A percentile compares a stretch with the other conserved stretches of the same genome.
Conservation (phyloP, 768 basidiomycete species). For the Cyclocybe cylindracea region DNA sequence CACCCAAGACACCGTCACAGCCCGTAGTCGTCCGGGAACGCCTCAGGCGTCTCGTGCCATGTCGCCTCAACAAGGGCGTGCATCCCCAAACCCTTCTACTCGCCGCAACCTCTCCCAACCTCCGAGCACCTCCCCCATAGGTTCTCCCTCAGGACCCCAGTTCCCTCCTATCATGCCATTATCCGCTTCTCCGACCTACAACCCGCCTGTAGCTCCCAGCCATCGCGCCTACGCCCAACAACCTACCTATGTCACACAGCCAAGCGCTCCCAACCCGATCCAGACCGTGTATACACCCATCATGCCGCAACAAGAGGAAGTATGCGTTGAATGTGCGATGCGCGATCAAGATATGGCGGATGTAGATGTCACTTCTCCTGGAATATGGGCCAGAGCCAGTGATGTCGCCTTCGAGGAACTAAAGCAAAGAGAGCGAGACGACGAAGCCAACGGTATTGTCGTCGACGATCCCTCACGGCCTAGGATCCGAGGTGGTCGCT, state of each 20-base stretch:
- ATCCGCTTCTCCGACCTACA: conserved; percentile 58
- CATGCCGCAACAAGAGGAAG: conserved; percentile 70
- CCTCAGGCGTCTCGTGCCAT: conserved; percentile 15
- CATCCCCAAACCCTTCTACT: conserved; percentile 34
- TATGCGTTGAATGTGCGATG: conserved; percentile 98
- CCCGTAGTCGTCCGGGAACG: conserved; percentile 18
- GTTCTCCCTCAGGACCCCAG: conserved; percentile 26
- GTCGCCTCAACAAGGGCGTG: conserved; percentile 17
- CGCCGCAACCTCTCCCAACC: conserved; percentile 14
- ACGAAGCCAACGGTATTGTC: conserved; percentile 52
- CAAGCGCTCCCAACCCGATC: conserved; percentile 51
- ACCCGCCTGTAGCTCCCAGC: conserved; percentile 65
- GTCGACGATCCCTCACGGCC: conserved; percentile 60
- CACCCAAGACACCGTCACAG: conserved; percentile 25
- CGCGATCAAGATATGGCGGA: conserved; percentile 98
- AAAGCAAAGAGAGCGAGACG: conserved; percentile 68
- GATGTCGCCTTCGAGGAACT: conserved; percentile 83
- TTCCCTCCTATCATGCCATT: conserved; percentile 55
- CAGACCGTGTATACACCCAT: conserved; percentile 63
- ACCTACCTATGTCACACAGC: conserved; percentile 73
- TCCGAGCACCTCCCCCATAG: conserved; percentile 17
- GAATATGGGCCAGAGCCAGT: conserved; percentile 90
- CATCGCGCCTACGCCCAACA: conserved; percentile 72
- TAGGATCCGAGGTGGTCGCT: conserved; percentile 60
- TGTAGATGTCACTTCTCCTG: conserved; percentile 83